Base-by-base conservation (phyloP, 768 basidiomycete species). In the Mycena amicta region DNA sequence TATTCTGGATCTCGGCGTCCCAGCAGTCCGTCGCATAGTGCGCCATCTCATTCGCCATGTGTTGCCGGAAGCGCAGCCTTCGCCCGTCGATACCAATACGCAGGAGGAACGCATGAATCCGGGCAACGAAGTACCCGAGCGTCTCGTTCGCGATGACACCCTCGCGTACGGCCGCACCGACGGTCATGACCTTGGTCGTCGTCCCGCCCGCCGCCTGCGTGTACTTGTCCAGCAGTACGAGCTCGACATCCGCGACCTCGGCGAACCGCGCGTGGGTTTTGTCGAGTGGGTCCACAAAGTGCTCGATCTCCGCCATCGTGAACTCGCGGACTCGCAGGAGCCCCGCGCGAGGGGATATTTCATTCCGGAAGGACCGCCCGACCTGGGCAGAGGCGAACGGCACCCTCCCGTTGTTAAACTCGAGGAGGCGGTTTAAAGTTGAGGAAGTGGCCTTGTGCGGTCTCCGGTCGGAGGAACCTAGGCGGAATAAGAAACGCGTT, bases 281-380 rank as follows among this genome's bases (percentile, higher is more conserved):
- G 77, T 97, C 88, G 41, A 83, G 81, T 15, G 97, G 97, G 79
- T 98, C 97, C 65, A 99, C 97, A 63, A 80, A 99, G 78, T 99
- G 97, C 76, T 99, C 97, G 70, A 99, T 97, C 78, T 99, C 97
- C 46, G 95, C 97, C 96, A 98, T 97, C 12, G 93, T 97, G 77
- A 98, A 99, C 73, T 99, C 97, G 65, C 96, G 92, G 29, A 98
- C 96, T 60, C 97, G 95, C 47, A 99, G 83, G 39, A 99, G 82
- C 53, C 97, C 97, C 37, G 95, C 93, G 55, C 94, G 91, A 15
- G 97, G 97, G 0, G 95, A 95, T 66, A 99, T 98, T 72, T 98
- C 97, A 72, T 99, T 99, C 52, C 97, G 87, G 84, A 99, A 99
- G 18, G 92, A 86, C 52, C 92, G 88, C 30, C 97, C 97, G 64